A percentile compares a stretch with the other conserved stretches of the same genome.
These are phyloP conservation scores for Aspergillus saccharolyticus DNA, from an alignment of 495 filamentous ascomycete genomes.

Conservation along the genomic window DNA sequence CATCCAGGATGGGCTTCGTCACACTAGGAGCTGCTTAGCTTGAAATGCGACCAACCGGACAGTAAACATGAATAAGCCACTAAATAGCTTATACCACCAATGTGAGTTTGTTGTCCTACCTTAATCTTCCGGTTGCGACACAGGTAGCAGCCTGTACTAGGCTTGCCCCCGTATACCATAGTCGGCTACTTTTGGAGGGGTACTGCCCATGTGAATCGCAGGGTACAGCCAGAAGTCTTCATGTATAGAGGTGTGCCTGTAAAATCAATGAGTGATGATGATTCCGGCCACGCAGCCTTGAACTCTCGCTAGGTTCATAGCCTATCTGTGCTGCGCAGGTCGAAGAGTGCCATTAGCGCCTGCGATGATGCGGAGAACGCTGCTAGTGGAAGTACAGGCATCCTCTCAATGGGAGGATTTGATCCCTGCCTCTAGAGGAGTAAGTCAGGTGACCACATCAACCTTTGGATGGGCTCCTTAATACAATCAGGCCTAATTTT, in stretches of 20 bases:
- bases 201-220: neutral
- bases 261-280: neutral
- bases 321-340: neutral
- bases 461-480: too few species aligned
- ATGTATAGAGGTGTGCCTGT: neutral
- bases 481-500: too few species aligned
- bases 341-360: neutral
- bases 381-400: neutral
- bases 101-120: slow-evolving; percentile 25
- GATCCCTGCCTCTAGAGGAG: neutral
- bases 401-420: neutral
- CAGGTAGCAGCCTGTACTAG: slow-evolving; percentile 44
- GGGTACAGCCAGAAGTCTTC: neutral
- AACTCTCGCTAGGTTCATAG: neutral
- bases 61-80: slow-evolving; percentile 1
- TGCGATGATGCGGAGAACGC: neutral
- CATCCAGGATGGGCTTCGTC: slow-evolving; percentile 41
- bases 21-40: slow-evolving; percentile 30
- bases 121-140: slow-evolving; percentile 47
- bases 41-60: neutral
- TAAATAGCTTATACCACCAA: slow-evolving; percentile 1
- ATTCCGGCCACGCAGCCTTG: neutral
- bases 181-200: slow-evolving; percentile 12
- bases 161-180: slow-evolving; percentile 45
- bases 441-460: neutral